A percentile compares a stretch with the other conserved stretches of the same genome.
These are phyloP conservation scores for Straminergon stramineum DNA, from an alignment of 225 moss, liverwort and hornwort species.

Conservation along the genomic window DNA sequence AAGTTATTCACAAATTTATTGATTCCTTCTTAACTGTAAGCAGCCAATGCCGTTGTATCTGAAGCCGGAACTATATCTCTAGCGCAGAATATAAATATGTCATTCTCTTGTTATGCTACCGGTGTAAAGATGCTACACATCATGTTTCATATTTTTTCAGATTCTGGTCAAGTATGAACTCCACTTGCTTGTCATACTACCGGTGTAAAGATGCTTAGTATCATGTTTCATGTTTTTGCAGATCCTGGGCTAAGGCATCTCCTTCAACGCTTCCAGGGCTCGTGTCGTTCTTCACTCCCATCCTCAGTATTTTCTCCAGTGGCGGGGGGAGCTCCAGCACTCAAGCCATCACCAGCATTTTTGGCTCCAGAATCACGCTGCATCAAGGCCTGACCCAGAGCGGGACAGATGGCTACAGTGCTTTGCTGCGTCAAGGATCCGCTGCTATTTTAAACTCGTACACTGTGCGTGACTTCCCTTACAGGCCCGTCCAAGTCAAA, in stretches of 20 bases:
- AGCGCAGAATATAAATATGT: neutral
- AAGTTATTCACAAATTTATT: neutral
- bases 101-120: neutral
- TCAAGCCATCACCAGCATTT: slow-evolving; percentile 6
- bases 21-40: neutral
- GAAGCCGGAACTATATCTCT: neutral
- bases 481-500: slow-evolving; percentile 35
- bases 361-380: slow-evolving; percentile 24
- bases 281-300: neutral
- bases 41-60: neutral
- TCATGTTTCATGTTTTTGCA: neutral
- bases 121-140: neutral
- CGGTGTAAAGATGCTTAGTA: neutral
- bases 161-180: slow-evolving; percentile 1
- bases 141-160: neutral
- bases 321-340: neutral
- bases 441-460: slow-evolving; percentile 52
- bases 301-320: neutral
- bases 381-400: slow-evolving; percentile 31
- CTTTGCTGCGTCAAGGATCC: slow-evolving; percentile 40
- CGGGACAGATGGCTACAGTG: slow-evolving; percentile 35
- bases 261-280: slow-evolving; percentile 7
- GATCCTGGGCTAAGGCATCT: slow-evolving; percentile 19
- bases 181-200: neutral
- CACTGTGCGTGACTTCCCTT: slow-evolving; percentile 3